Evolutionary conservation across 1,139 yeast genomes (phyloP), one percentile per base, ranked within the genome.

Genomic region (Kodamaea alishanica): DNA sequence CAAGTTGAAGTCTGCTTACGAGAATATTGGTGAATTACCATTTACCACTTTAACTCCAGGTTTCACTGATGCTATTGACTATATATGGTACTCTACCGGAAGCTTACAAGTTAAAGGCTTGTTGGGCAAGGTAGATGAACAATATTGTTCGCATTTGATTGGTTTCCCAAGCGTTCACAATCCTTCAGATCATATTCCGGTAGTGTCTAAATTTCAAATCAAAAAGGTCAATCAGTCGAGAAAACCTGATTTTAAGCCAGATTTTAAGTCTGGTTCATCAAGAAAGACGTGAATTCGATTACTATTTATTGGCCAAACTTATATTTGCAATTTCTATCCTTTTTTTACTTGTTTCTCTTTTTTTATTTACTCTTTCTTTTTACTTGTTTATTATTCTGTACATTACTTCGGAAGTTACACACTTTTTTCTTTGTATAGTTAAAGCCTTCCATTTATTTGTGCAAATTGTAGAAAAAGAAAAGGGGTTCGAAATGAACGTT

Each of bases 151-250:
- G 43, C 81, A 82, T 49, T 80, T 82, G 48, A 84, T 92, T 56
- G 99, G 97, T 7, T 81, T 92, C 62, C 99, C 99, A 20, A 88
- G 88, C 58, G 89, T 90, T 12, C 86, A 89, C 58, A 84, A 85
- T 66, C 97, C 97, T 27, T 86, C 96, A 33, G 98, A 92, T 62
- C 97, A 92, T 63, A 79, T 90, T 53, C 92, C 97, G 11, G 69
- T 90, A 48, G 76, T 89, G 41, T 72, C 92, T 24, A 80, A 81
- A 59, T 83, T 89, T 53, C 86, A 81, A 52, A 75, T 88, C 55
- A 81, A 81, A 59, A 84, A 79, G 58, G 49, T 47, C 3, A 39
- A 48, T 8, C 45, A 57, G 7, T 39, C 48, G 11, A 58, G 57
- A 48, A 70, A 65, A 46, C 67, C 71, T 32, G 75, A 74, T 45